These are phyloP conservation scores for Podosphaera aphanis DNA, from an alignment of 2,329 filamentous ascomycete species.

Conservation along the genomic window DNA sequence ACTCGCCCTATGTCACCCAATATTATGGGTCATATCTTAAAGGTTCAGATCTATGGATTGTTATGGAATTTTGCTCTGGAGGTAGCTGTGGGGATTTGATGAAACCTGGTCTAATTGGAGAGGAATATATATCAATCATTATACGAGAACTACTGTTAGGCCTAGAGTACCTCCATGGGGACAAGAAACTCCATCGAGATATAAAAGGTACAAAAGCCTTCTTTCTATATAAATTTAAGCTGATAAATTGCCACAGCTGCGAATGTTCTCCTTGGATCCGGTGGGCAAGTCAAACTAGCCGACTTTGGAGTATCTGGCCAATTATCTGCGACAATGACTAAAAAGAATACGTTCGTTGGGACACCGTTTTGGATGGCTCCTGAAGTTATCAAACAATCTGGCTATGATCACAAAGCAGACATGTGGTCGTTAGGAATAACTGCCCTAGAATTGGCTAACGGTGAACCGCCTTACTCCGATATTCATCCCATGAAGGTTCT, in stretches of 20 bases:
- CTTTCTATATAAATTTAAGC: background rate
- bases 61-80: constrained; percentile 97
- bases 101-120: constrained; percentile 74
- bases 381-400: constrained; percentile 94
- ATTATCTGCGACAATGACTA: constrained; percentile 92
- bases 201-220: constrained; percentile 54
- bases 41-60: constrained; percentile 91
- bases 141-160: constrained; percentile 72
- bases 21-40: constrained; percentile 96
- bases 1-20: constrained; percentile 89
- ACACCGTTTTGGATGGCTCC: constrained; percentile 99
- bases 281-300: constrained; percentile 86
- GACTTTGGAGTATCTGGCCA: constrained; percentile 96
- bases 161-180: constrained; percentile 75
- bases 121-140: constrained; percentile 95
- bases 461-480: constrained; percentile 83
- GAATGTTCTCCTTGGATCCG: constrained; percentile 71
- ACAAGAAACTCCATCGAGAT: constrained; percentile 90
- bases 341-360: constrained; percentile 97
- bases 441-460: constrained; percentile 71
- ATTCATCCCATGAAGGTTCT: constrained; percentile 98
- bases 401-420: constrained; percentile 92
- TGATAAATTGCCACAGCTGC: constrained; percentile 38
- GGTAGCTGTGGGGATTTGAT: constrained; percentile 90
- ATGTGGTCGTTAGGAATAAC: constrained; percentile 96